These are phyloP conservation scores for Globisporangium nagaii DNA, from an alignment of 352 stramenopile genomes.

Conservation along the genomic window DNA sequence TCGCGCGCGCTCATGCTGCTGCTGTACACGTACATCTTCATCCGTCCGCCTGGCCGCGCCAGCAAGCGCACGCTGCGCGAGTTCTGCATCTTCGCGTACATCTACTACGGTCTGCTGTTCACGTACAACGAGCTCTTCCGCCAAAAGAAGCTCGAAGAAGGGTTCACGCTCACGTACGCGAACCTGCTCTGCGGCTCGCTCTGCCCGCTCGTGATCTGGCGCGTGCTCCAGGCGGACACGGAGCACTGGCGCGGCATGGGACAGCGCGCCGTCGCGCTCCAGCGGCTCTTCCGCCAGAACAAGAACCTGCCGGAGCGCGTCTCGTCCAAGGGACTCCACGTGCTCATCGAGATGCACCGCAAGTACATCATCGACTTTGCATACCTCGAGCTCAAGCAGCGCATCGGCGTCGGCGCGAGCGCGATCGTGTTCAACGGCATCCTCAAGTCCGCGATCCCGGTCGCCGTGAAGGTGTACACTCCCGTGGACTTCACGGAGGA, in stretches of 20 bases:
- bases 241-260: slow-evolving; percentile 59
- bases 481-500: slow-evolving; percentile 54
- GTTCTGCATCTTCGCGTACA: slow-evolving; percentile 45
- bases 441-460: slow-evolving; percentile 35
- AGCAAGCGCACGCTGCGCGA: slow-evolving; percentile 45
- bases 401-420: slow-evolving; percentile 45
- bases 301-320: slow-evolving; percentile 39
- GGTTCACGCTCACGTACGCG: slow-evolving; percentile 58
- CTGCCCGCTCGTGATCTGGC: slow-evolving; percentile 57
- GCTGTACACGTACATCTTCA: slow-evolving; percentile 51
- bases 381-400: slow-evolving; percentile 44
- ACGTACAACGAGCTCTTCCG: slow-evolving; percentile 51
- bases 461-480: slow-evolving; percentile 71
- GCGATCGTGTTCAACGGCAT: slow-evolving; percentile 46
- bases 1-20: slow-evolving; percentile 29
- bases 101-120: slow-evolving; percentile 47
- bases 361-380: slow-evolving; percentile 75
- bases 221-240: slow-evolving; percentile 47
- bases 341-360: slow-evolving; percentile 68
- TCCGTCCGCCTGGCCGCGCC: slow-evolving; percentile 35
- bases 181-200: slow-evolving; percentile 48
- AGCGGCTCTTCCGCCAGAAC: slow-evolving; percentile 40
- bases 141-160: slow-evolving; percentile 34
- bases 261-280: slow-evolving; percentile 32
- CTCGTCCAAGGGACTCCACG: slow-evolving; percentile 50